Evolutionary conservation across 306 rosid genomes (phyloP), one percentile per base, ranked within the genome.

Genomic region (Adenanthera pavonina): DNA sequence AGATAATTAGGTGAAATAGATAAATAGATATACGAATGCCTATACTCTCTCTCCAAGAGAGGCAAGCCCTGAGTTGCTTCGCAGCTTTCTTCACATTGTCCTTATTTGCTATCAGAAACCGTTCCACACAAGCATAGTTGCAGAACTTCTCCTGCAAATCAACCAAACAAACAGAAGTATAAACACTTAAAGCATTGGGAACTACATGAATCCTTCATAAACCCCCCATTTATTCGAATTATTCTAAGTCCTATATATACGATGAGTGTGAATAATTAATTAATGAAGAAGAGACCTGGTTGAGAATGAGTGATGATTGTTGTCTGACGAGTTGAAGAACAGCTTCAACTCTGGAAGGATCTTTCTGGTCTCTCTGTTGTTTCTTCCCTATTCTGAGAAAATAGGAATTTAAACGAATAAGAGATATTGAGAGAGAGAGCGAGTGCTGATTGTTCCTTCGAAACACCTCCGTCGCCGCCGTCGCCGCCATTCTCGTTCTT

Each of bases 31-130:
- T 84, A 95, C 98, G 97, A 69, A 86, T 91, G 64, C 94, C 95
- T 6, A 89, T 79, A 69, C 16, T 92, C 15, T 93, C 91, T 88
- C 99, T 93, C 99, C 99, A 95, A 66, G 97, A 88, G 85, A 95
- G 97, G 59, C 97, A 95, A 62, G 97, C 89, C 67, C 92, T 89
- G 17, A 95, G 89, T 78, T 87, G 90, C 92, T 92, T 95, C 2
- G 91, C 93, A 44, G 98, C 92, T 84, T 88, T 95, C 89, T 93
- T 95, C 69, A 93, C 99, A 76, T 80, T 92, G 4, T 90, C 98
- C 6, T 97, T 97, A 30, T 92, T 95, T 0, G 92, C 85, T 74
- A 87, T 92, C 83, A 95, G 74, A 84, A 95, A 93, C 85, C 98
- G 88, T 79, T 90, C 86, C n/a, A 92, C 94, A 78, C 97, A 92